Conservation (phyloP, 345 rosid species). For the Citrus unshiu region DNA sequence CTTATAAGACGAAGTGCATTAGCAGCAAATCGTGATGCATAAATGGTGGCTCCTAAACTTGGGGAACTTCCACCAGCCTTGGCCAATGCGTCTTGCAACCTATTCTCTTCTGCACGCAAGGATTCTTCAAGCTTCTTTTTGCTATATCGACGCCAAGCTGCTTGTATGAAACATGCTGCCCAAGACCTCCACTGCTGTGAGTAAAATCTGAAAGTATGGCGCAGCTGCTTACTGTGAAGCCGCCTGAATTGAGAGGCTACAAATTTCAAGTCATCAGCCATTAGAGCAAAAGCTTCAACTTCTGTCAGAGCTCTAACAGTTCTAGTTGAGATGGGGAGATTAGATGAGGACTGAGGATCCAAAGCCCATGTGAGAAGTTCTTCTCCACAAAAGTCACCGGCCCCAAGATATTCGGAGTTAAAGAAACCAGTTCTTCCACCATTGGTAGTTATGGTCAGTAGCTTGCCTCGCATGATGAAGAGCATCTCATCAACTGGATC, state of each 20-base stretch:
- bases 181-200: constrained; percentile 91
- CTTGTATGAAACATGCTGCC: constrained; percentile 94
- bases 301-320: constrained; percentile 65
- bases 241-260: constrained; percentile 85
- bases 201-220: constrained; percentile 78
- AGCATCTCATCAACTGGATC: constrained; percentile 93
- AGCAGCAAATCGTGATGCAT: constrained; percentile 85
- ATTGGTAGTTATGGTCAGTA: constrained; percentile 61
- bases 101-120: constrained; percentile 59
- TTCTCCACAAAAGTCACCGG: constrained; percentile 92
- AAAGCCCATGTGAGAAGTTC: constrained; percentile 93
- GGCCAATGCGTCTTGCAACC: constrained; percentile 75
- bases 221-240: constrained; percentile 85
- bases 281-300: constrained; percentile 89
- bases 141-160: constrained; percentile 73
- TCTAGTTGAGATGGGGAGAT: constrained; percentile 85
- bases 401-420: constrained; percentile 68
- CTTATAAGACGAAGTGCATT: constrained; percentile 61
- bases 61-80: constrained; percentile 62
- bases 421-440: constrained; percentile 87
- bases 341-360: constrained; percentile 75
- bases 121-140: constrained; percentile 78
- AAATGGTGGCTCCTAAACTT: constrained; percentile 87
- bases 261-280: constrained; percentile 78
- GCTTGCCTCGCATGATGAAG: constrained; percentile 88